phyloP scores from a whole-genome alignment of 2,329 filamentous ascomycete species.

The Phialophora expanda region DNA sequence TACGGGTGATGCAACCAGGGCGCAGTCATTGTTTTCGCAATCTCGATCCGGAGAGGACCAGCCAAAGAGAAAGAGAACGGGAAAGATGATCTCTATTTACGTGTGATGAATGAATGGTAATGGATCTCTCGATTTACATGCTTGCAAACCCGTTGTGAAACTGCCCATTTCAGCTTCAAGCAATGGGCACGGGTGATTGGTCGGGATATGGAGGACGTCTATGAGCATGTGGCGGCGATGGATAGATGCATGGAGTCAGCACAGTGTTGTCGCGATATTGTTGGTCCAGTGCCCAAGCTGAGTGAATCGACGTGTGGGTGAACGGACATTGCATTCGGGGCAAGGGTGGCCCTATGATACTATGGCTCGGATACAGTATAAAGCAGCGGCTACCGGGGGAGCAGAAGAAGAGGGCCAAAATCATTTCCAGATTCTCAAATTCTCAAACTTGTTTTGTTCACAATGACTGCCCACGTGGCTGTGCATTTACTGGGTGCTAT shows the following conservation, averaged over 20 bases:
- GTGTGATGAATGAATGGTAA: constrained; percentile 28
- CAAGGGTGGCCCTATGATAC: neutral
- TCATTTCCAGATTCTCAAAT: neutral
- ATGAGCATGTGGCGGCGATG: neutral
- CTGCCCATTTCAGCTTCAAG: constrained; percentile 1
- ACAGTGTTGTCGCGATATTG: neutral
- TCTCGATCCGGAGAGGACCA: neutral
- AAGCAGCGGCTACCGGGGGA: neutral
- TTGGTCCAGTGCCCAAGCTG: neutral
- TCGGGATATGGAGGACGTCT: constrained; percentile 7
- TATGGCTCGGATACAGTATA: neutral
- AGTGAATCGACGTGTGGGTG: neutral
- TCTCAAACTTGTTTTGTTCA: neutral
- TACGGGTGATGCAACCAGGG: neutral
- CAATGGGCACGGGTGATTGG: neutral
- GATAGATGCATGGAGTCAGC: constrained; percentile 6
- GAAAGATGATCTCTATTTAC: constrained; percentile 16
- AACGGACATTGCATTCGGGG: neutral
- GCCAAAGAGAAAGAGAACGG: constrained; percentile 5
- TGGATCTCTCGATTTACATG: constrained; percentile 23
- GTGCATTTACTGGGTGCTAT: constrained; percentile 1
- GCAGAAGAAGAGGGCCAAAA: neutral
- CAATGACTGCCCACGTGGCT: neutral
- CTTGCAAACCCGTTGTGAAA: constrained; percentile 8
- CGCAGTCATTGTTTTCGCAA: neutral